A percentile compares a stretch with the other conserved stretches of the same genome.
Evolutionary conservation across 345 rosid species (phyloP).

Genomic region (Isatis tinctoria): DNA sequence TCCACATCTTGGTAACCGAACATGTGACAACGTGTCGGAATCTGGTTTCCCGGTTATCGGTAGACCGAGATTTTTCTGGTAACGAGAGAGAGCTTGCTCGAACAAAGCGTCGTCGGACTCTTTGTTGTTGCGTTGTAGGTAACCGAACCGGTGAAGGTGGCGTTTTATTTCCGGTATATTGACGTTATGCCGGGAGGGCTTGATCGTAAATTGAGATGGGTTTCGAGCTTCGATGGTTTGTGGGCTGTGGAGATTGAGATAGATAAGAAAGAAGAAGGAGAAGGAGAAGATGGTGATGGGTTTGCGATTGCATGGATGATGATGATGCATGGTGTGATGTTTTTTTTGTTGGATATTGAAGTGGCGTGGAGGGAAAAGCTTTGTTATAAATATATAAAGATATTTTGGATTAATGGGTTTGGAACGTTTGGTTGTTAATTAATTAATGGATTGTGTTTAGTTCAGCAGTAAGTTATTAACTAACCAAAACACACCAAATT

Average conservation of each 20-base stretch:
- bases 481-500: slow-evolving; percentile 32
- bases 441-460: slow-evolving; percentile 14
- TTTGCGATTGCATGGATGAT: slow-evolving; percentile 20
- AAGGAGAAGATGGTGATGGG: slow-evolving; percentile 1
- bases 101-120: slow-evolving; percentile 35
- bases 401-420: slow-evolving; percentile 5
- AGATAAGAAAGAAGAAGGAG: slow-evolving; percentile 25
- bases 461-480: slow-evolving; percentile 25
- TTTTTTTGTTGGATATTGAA: background rate
- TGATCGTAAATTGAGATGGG: slow-evolving; percentile 14
- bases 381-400: slow-evolving; percentile 11
- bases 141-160: slow-evolving; percentile 53
- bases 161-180: slow-evolving; percentile 44
- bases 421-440: slow-evolving; percentile 13
- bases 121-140: slow-evolving; percentile 25
- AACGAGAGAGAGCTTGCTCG: slow-evolving; percentile 37
- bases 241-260: slow-evolving; percentile 24
- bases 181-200: slow-evolving; percentile 10
- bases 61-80: slow-evolving; percentile 53
- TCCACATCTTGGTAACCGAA: slow-evolving; percentile 57
- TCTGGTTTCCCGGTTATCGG: slow-evolving; percentile 53
- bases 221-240: slow-evolving; percentile 33
- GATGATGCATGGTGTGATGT: slow-evolving; percentile 28
- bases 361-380: slow-evolving; percentile 32
- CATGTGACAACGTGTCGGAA: slow-evolving; percentile 38